A percentile compares a stretch with the other conserved stretches of the same genome.
Conservation (phyloP, 371 early-diverging fungal species). For the Rhizopus arrhizus region DNA sequence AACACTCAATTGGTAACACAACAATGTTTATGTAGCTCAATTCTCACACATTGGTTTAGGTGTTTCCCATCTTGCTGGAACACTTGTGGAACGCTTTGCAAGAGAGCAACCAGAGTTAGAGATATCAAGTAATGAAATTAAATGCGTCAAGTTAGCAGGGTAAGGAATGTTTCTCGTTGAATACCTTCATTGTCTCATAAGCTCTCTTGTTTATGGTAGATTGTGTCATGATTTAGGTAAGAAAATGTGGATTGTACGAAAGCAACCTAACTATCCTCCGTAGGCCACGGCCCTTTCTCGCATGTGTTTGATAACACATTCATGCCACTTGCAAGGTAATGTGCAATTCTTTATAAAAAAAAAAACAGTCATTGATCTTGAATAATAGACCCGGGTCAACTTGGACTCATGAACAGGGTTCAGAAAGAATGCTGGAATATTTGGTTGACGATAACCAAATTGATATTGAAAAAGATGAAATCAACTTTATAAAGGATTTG, state of each 20-base stretch:
- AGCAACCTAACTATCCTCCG: not conserved
- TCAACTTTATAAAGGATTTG: conserved; percentile 83
- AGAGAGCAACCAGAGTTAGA: conserved; percentile 80
- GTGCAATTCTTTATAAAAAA: not conserved
- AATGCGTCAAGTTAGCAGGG: conserved; percentile 90
- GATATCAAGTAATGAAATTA: conserved; percentile 77
- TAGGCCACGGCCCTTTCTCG: conserved; percentile 72
- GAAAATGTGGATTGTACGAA: not conserved
- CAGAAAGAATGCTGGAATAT: conserved; percentile 88
- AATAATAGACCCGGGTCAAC: conserved; percentile 54
- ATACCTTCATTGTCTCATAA: not conserved
- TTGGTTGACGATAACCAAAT: conserved; percentile 81
- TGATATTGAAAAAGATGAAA: conserved; percentile 67
- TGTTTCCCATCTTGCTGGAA: conserved; percentile 82
- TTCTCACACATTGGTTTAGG: conserved; percentile 41
- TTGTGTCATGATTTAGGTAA: conserved; percentile 92
- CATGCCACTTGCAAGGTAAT: conserved; percentile 64
- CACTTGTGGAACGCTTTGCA: conserved; percentile 70
- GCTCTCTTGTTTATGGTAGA: conserved; percentile 11
- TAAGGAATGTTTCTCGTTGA: conserved; percentile 10
- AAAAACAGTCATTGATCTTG: not conserved
- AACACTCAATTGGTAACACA: conserved; percentile 79
- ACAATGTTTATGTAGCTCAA: not conserved
- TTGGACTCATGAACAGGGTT: conserved; percentile 92
- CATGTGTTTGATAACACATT: conserved; percentile 91